Evolutionary conservation across 257 asterid species (phyloP).

Genomic region (Ilex asprella): DNA sequence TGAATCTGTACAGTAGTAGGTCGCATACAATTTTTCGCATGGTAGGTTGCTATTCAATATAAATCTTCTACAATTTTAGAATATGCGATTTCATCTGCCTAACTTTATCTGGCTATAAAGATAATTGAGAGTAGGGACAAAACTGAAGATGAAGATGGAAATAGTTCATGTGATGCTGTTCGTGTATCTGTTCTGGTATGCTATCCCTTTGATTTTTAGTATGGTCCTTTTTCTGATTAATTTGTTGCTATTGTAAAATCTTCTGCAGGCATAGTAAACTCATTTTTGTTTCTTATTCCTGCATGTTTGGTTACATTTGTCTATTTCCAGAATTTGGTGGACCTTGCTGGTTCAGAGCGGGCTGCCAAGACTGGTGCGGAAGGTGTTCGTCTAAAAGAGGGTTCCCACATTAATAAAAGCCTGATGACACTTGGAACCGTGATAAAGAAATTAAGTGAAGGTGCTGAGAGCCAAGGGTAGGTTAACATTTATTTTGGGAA

Average conservation of each 20-base stretch:
- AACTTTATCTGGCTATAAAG: constrained; percentile 26
- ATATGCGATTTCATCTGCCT: constrained; percentile 13
- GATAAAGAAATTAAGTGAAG: constrained; percentile 97
- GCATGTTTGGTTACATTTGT: constrained; percentile 9
- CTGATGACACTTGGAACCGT: constrained; percentile 94
- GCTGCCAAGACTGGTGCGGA: constrained; percentile 99
- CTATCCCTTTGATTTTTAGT: constrained; percentile 3
- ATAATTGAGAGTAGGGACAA: constrained; percentile 93
- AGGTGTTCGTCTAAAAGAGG: constrained; percentile 96
- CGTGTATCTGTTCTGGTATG: constrained; percentile 97
- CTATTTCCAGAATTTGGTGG: constrained; percentile 77
- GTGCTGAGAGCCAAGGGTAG: constrained; percentile 98
- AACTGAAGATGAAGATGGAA: constrained; percentile 47
- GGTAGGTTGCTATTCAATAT: constrained; percentile 40
- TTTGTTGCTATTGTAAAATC: neutral
- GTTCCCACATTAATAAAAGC: constrained; percentile 96
- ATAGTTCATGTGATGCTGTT: constrained; percentile 87
- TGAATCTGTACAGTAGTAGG: constrained; percentile 91
- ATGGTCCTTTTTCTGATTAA: neutral
- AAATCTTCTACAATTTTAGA: constrained; percentile 8
- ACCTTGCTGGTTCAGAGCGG: constrained; percentile 99
- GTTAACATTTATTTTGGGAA: constrained; percentile 21
- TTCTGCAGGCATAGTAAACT: neutral
- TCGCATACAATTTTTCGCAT: constrained; percentile 97
- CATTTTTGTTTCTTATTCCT: neutral